Base-by-base conservation (phyloP, 768 basidiomycete genomes). In the Boletus rubescentipes region DNA sequence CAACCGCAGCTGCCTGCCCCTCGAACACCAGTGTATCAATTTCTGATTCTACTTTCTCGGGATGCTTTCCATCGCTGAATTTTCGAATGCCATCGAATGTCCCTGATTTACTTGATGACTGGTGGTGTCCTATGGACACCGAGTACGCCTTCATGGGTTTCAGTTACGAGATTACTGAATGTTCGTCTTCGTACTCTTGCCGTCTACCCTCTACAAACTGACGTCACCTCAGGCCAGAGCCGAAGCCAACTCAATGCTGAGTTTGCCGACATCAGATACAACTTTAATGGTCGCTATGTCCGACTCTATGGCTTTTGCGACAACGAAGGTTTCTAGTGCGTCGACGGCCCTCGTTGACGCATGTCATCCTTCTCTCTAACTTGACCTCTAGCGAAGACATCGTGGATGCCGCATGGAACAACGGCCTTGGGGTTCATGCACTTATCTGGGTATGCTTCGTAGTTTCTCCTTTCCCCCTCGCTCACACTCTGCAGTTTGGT, bases 91-190 rank as follows among this genome's bases (percentile, higher is more conserved):
- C 87, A 4, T 61, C 67, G 2, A 43, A 62, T 2, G 63, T 79
- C 9, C 85, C 86, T 0, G 51, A 66, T 1, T 77, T 77, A 2
- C 51, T 75, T 32, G 68, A 71, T 10, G 72, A 74, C 46, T 86
- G 84, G 84, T 86, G 87, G 89, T 91, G 89, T 64, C 66, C 79
- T 51, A 65, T 71, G 35, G 69, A 72, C 49, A 81, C 79, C 0
- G 89, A 91, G 65, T 89, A 88, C 60, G 89, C 80, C 0, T 91
- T 91, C 64, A 69, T 90, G 46, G 89, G 87, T 0, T 86, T 91
- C 69, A 86, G 86, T 65, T 91, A 91, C 59, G 87, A 87, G 61
- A 76, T 90, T 21, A 80, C 83, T 38, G 75, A 72, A 11, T 89
- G 87, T 86, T 59, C 46, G 81, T 69, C 30, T 30, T 46, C 2